Percentiles rank a stretch among this genome's conserved stretches.
Conservation (phyloP, 371 early-diverging fungal species). For the Conidiobolus incongruus region DNA sequence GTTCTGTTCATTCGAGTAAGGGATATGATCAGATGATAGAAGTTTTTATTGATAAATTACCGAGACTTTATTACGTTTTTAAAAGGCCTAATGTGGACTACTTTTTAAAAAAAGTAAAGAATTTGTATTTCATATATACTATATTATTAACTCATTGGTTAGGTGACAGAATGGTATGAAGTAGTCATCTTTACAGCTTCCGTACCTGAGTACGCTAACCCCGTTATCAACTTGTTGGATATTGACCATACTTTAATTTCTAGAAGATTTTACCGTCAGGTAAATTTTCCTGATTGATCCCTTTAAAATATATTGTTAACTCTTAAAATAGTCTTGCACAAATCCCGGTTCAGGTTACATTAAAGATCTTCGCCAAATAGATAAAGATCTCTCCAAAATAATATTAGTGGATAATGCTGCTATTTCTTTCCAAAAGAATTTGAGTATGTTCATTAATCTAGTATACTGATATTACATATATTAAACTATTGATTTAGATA, state of each 20-base stretch:
- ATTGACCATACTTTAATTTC: constrained; percentile 45
- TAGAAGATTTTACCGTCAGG: constrained; percentile 67
- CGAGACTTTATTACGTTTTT: constrained; percentile 81
- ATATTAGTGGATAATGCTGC: constrained; percentile 83
- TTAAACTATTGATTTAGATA: constrained; percentile 21
- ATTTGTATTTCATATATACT: background rate
- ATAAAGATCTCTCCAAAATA: constrained; percentile 66
- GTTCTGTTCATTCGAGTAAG: constrained; percentile 40
- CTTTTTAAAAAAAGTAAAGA: constrained; percentile 59
- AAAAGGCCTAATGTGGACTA: constrained; percentile 91
- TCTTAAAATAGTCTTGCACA: constrained; percentile 5
- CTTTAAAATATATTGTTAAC: too few relatives aligned
- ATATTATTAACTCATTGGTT: background rate
- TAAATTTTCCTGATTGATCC: constrained; percentile 7
- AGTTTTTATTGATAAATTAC: constrained; percentile 72
- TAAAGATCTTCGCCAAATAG: constrained; percentile 66
- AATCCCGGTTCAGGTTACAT: constrained; percentile 52
- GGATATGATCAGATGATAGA: constrained; percentile 60
- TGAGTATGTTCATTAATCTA: constrained; percentile 22
- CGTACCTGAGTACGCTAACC: constrained; percentile 92
- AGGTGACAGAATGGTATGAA: constrained; percentile 90
- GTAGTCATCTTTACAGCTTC: constrained; percentile 97
- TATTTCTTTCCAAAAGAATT: constrained; percentile 56
- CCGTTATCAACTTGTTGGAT: constrained; percentile 83
- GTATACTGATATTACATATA: background rate